phyloP scores from a whole-genome alignment of 129 eudicot genomes.

The Centaurea solstitialis region DNA sequence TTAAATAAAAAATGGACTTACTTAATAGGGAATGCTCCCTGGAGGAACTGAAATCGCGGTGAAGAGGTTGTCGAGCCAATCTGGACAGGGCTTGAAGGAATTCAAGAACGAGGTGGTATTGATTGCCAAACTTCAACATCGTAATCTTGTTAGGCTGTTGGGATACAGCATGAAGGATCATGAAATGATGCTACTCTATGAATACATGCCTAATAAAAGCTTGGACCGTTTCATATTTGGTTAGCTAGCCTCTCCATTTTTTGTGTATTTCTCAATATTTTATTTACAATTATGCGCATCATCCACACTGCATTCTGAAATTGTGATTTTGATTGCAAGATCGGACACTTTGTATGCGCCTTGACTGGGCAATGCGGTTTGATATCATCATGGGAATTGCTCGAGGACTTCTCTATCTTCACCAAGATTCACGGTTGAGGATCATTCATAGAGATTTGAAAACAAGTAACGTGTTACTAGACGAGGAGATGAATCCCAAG shows the following conservation, averaged over 20 bases:
- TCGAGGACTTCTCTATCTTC: conserved; percentile 46
- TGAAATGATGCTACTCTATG: conserved; percentile 51
- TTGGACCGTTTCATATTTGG: conserved; percentile 53
- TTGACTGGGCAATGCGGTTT: conserved; percentile 43
- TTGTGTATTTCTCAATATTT: not conserved
- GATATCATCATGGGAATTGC: conserved; percentile 46
- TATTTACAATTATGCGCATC: not conserved
- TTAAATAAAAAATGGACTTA: not conserved
- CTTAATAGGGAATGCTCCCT: conserved; percentile 39
- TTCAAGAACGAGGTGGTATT: conserved; percentile 46
- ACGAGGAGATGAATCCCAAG: conserved; percentile 41
- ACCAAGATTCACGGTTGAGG: conserved; percentile 46
- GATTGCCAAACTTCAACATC: conserved; percentile 57
- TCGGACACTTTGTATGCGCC: conserved; percentile 23
- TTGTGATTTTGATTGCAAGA: conserved; percentile 26
- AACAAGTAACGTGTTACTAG: conserved; percentile 27
- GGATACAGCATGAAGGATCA: conserved; percentile 49
- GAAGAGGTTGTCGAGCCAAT: conserved; percentile 47
- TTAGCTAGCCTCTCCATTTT: conserved; percentile 31
- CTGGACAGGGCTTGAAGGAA: conserved; percentile 53
- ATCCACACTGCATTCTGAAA: not conserved
- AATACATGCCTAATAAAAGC: conserved; percentile 59
- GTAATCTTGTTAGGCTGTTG: conserved; percentile 54
- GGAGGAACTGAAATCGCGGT: conserved; percentile 51
- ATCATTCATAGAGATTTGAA: conserved; percentile 45